Conservation (phyloP, 139 green algal genomes). For the Micractinium sp. region DNA sequence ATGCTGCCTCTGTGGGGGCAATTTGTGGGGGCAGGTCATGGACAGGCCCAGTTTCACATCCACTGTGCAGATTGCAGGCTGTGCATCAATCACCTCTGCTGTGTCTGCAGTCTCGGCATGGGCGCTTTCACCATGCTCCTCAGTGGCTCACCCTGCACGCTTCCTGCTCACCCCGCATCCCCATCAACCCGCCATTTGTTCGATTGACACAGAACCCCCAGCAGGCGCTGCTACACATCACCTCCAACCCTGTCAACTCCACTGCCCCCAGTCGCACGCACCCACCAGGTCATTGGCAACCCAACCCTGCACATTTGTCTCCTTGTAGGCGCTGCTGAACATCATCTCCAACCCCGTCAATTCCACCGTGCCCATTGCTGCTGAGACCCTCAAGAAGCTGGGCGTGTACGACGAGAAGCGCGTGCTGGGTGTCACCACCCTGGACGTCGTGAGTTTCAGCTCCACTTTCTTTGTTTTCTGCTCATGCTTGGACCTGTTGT, state of each 20-base stretch:
- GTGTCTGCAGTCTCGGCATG: background rate
- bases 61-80: no score
- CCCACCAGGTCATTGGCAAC: background rate
- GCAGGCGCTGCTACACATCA: conserved; percentile 79
- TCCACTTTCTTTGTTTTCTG: no score
- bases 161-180: no score
- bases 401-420: conserved; percentile 78
- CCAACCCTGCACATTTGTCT: background rate
- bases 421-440: conserved; percentile 87
- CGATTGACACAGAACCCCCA: background rate
- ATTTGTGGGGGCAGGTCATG: no score
- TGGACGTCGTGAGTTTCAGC: conserved; percentile 74
- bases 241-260: conserved; percentile 93
- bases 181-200: no score
- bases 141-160: no score
- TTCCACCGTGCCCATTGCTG: conserved; percentile 91
- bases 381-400: conserved; percentile 80
- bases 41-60: no score
- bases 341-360: conserved; percentile 95
- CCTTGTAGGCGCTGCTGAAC: conserved; percentile 69
- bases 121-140: no score
- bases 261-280: conserved; percentile 62
- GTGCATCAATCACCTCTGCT: background rate
- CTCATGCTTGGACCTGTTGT: background rate
- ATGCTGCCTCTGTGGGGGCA: background rate